phyloP scores from a whole-genome alignment of 73 alveolate genomes.

The Paramecium pentaurelia region DNA sequence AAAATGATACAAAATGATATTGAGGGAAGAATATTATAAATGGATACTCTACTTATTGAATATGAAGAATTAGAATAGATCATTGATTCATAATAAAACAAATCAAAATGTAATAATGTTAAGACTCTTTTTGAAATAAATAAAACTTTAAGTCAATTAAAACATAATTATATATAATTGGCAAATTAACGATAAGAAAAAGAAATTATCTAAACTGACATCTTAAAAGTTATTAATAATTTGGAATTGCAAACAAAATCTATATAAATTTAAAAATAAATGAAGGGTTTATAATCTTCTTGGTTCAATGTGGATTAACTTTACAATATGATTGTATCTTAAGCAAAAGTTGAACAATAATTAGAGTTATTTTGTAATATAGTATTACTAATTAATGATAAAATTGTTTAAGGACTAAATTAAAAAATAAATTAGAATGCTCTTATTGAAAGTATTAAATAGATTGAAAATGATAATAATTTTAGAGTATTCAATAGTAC shows the following conservation, averaged over 20 bases:
- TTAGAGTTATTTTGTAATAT: neutral
- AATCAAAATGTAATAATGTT: neutral
- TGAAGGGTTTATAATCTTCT: neutral
- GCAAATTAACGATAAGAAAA: neutral
- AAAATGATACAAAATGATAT: neutral
- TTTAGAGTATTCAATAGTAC: neutral
- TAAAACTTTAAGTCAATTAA: neutral
- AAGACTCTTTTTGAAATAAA: neutral
- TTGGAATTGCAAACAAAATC: neutral
- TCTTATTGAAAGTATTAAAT: neutral
- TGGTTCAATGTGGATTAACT: neutral
- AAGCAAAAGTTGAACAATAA: neutral
- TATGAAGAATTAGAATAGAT: neutral
- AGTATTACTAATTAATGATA: neutral
- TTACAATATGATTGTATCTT: neutral
- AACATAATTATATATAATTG: neutral
- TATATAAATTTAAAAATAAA: neutral
- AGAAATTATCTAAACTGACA: neutral
- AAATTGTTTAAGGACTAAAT: neutral
- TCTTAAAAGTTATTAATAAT: neutral
- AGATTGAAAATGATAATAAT: neutral
- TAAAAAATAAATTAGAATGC: neutral
- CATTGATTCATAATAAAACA: neutral
- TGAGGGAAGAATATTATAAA: neutral
- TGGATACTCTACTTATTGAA: neutral